Conservation (phyloP, 2,329 filamentous ascomycete species). For the Alternaria gansuensis region DNA sequence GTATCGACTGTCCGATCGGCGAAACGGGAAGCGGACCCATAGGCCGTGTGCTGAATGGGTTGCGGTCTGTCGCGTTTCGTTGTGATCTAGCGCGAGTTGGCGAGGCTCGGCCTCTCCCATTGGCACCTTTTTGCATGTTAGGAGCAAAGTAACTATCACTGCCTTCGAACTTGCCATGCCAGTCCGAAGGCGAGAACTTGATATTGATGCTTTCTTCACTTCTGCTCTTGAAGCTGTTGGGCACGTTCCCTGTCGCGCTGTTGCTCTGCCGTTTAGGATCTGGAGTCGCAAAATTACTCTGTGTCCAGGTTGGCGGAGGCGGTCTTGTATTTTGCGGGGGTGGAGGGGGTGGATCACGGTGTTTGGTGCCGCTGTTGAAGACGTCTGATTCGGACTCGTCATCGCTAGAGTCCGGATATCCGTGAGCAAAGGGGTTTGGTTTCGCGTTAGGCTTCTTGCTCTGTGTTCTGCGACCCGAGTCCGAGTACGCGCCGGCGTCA, state of each 20-base stretch:
- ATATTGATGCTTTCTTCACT: constrained; percentile 62
- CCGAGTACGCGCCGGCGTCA: constrained; percentile 42
- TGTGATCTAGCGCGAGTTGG: constrained; percentile 46
- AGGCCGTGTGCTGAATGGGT: constrained; percentile 26
- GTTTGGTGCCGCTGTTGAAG: constrained; percentile 28
- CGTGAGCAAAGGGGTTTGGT: constrained; percentile 37
- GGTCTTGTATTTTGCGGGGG: constrained; percentile 29
- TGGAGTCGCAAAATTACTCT: constrained; percentile 29
- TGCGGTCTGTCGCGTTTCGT: constrained; percentile 34
- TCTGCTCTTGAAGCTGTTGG: constrained; percentile 54
- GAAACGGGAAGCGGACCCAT: constrained; percentile 36
- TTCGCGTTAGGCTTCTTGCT: constrained; percentile 39
- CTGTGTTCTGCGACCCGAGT: constrained; percentile 43
- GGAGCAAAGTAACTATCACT: constrained; percentile 56
- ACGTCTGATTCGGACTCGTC: constrained; percentile 41
- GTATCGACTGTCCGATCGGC: constrained; percentile 38
- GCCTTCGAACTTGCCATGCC: constrained; percentile 58
- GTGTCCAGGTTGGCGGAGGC: constrained; percentile 31
- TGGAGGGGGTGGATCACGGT: constrained; percentile 25
- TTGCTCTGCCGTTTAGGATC: constrained; percentile 27
- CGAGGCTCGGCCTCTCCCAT: constrained; percentile 40
- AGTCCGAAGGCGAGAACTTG: constrained; percentile 58
- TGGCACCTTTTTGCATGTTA: constrained; percentile 37
- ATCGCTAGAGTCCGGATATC: constrained; percentile 45
- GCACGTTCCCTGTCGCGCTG: constrained; percentile 30